Evolutionary conservation across 1,284 basidiomycete species (phyloP), one percentile per base, ranked within the genome.

Genomic region (Ganoderma boninense): DNA sequence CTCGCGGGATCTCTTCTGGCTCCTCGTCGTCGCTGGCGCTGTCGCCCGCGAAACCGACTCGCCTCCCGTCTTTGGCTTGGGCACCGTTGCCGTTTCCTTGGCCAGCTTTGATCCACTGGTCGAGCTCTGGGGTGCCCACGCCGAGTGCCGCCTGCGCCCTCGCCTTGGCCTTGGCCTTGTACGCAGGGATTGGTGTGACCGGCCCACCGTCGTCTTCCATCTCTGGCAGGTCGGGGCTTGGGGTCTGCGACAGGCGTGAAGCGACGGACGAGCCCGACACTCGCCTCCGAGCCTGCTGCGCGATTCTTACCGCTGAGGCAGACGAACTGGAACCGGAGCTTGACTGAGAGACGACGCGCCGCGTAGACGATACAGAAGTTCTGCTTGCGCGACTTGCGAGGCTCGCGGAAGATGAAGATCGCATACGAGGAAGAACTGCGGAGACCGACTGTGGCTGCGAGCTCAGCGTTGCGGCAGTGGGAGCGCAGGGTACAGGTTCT

Each of bases 151-250:
- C 68, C 40, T 68, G 72, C 49, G 69, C 70, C 71, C 76, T 68
- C n/a, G 64, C 66, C 62, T 73, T 75, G 63, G 74, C 75, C 60
- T 74, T 75, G 63, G 74, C 73, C 77, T 82, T 73, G 77, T 80
- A 69, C 79, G 66, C 64, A 4, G 79, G 79, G 29, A 86, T 74
- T 0, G 88, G 87, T 2, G 87, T 87, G 3, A 82, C 75, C 0
- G 86, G 84, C 20, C 73, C 74, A 10, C 83, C 84, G 5, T 76
- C 72, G 46, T 74, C 70, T 42, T 69, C 43, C 64, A 77, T 75
- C 66, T 80, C 80, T 0, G 86, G 87, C 29, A 90, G 77, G 40
- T 87, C 87, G 2, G 90, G 89, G 46, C 89, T 90, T 14, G 88
- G 85, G 2, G 87, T 87, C 67, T 82, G 83, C 75, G 79, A 77